Conservation (phyloP, 192 early-diverging fungal species). For the Phycomyces nitens region DNA sequence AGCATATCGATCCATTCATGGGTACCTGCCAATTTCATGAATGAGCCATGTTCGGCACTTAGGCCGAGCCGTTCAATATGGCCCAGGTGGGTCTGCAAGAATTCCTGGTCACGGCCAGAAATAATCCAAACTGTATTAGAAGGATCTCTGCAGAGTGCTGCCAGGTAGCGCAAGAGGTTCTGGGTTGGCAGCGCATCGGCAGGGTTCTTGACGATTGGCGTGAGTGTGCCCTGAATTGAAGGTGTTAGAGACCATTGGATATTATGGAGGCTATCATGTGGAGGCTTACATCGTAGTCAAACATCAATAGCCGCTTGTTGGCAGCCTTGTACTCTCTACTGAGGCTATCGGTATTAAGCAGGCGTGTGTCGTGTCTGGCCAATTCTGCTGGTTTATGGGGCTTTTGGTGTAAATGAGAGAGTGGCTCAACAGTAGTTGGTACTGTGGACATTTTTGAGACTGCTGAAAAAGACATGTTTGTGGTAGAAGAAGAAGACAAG, state of each 20-base stretch:
- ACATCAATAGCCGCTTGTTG: conserved; percentile 78
- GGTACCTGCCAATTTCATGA: conserved; percentile 78
- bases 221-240: conserved; percentile 75
- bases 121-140: conserved; percentile 87
- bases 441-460: neutral
- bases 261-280: neutral
- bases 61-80: conserved; percentile 72
- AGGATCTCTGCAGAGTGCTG: conserved; percentile 65
- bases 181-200: conserved; percentile 80
- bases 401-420: neutral
- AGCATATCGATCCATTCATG: conserved; percentile 74
- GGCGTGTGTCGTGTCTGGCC: conserved; percentile 25
- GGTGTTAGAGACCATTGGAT: neutral
- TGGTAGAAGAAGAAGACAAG: neutral
- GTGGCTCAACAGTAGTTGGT: neutral
- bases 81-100: conserved; percentile 82
- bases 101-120: conserved; percentile 84
- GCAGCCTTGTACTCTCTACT: conserved; percentile 51
- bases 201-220: conserved; percentile 92
- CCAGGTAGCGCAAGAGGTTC: conserved; percentile 75
- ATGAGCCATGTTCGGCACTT: conserved; percentile 95
- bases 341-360: conserved; percentile 30
- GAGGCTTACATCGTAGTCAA: conserved; percentile 86
- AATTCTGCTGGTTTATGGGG: neutral
- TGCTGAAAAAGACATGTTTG: neutral